phyloP scores from a whole-genome alignment of 2,329 filamentous ascomycete genomes.

The Nemania bipapillata region DNA sequence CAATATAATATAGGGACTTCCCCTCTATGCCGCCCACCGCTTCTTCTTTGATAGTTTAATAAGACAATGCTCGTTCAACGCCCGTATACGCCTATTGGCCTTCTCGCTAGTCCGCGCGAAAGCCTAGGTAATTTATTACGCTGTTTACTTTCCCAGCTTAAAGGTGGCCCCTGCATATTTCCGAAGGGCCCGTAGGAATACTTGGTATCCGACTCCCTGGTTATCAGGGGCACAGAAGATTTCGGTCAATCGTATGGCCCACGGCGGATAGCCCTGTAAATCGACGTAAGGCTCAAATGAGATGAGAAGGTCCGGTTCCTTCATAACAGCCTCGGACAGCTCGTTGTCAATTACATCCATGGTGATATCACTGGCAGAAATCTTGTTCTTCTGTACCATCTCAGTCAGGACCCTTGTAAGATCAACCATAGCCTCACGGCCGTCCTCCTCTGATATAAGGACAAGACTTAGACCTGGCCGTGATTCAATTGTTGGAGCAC shows the following conservation, averaged over 20 bases:
- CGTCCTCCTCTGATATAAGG: conserved; percentile 87
- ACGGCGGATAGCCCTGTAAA: conserved; percentile 91
- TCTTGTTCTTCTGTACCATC: conserved; percentile 91
- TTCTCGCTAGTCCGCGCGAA: conserved; percentile 4
- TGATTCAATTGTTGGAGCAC: conserved; percentile 55
- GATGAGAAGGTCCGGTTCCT: conserved; percentile 88
- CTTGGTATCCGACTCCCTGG: conserved; percentile 88
- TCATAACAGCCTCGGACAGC: conserved; percentile 80
- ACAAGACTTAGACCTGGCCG: conserved; percentile 67
- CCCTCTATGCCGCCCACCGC: conserved; percentile 17
- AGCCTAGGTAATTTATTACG: conserved; percentile 1
- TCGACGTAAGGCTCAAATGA: conserved; percentile 86
- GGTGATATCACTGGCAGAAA: conserved; percentile 83
- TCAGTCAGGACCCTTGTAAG: conserved; percentile 92
- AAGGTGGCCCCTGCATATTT: conserved; percentile 90
- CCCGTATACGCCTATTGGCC: conserved; percentile 4
- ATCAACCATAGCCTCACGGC: conserved; percentile 92
- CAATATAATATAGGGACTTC: conserved; percentile 37
- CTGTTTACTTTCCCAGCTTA: conserved; percentile 74
- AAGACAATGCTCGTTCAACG: conserved; percentile 15
- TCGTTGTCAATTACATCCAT: conserved; percentile 89
- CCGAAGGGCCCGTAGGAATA: conserved; percentile 85
- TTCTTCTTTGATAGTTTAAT: not conserved
- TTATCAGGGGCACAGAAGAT: conserved; percentile 85
- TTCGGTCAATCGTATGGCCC: conserved; percentile 94